phyloP scores from a whole-genome alignment of 2,329 filamentous ascomycete genomes.

The Verticillium longisporum region DNA sequence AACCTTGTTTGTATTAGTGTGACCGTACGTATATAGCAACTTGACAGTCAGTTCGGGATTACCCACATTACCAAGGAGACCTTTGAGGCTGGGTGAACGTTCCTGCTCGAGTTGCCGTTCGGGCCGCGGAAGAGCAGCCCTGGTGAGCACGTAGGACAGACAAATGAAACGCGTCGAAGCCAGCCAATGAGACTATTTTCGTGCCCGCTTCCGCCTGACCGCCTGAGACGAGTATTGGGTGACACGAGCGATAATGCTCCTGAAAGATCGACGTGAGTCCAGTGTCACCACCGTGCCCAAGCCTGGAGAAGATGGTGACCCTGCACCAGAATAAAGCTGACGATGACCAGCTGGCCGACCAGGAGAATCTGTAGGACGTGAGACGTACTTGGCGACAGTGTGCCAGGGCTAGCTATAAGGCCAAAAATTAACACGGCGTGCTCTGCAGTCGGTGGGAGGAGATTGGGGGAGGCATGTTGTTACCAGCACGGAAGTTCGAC shows the following conservation, averaged over 20 bases:
- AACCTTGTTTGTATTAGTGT: too few relatives aligned
- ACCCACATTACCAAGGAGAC: too few relatives aligned
- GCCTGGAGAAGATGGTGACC: neutral
- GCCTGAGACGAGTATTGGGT: neutral
- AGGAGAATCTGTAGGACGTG: too few relatives aligned
- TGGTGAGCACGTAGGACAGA: too few relatives aligned
- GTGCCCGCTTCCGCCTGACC: neutral
- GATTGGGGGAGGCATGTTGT: neutral
- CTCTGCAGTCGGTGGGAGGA: too few relatives aligned
- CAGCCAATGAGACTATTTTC: neutral
- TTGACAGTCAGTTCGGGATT: too few relatives aligned
- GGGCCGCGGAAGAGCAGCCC: neutral
- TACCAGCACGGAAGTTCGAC: neutral
- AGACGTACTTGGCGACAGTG: too few relatives aligned
- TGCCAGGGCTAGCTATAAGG: too few relatives aligned
- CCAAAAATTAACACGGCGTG: neutral
- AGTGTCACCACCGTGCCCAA: neutral
- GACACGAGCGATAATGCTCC: constrained; percentile 1
- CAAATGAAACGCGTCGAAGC: neutral
- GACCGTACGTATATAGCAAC: too few relatives aligned
- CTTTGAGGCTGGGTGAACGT: too few relatives aligned
- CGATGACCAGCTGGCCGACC: neutral
- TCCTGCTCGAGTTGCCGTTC: neutral
- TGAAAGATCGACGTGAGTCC: neutral
- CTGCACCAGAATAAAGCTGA: neutral